Percentiles rank a stretch among this genome's conserved stretches.
Conservation (phyloP, 2,329 filamentous ascomycete genomes). For the Monilinia vaccinii-corymbosi region DNA sequence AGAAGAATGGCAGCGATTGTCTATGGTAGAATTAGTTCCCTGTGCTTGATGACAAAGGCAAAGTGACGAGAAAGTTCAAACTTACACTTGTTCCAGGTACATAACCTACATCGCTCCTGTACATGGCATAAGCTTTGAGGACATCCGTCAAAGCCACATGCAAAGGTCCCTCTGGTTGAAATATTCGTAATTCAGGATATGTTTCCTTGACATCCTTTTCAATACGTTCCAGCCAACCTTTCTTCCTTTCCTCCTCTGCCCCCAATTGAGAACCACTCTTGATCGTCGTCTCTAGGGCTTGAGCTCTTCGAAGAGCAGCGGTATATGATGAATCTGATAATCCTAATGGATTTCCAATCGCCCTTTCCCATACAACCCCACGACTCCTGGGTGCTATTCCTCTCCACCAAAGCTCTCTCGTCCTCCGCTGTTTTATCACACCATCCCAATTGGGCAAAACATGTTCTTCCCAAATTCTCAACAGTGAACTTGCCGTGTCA, state of each 20-base stretch:
- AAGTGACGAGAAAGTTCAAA: conserved; percentile 17
- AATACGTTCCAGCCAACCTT: conserved; percentile 55
- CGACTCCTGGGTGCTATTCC: conserved; percentile 64
- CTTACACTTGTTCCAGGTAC: conserved; percentile 65
- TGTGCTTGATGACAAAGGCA: not conserved
- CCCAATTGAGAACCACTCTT: conserved; percentile 26
- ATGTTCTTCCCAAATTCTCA: conserved; percentile 65
- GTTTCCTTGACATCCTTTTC: conserved; percentile 55
- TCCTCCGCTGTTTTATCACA: conserved; percentile 58
- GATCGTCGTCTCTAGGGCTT: conserved; percentile 43
- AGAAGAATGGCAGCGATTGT: conserved; percentile 65
- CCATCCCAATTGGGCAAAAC: conserved; percentile 68
- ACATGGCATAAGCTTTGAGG: conserved; percentile 71
- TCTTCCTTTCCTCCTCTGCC: conserved; percentile 44
- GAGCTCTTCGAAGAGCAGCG: conserved; percentile 60
- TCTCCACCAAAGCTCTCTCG: conserved; percentile 74
- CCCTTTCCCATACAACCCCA: conserved; percentile 28
- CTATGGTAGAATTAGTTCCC: conserved; percentile 31
- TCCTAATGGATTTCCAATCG: conserved; percentile 30
- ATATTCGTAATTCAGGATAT: conserved; percentile 66
- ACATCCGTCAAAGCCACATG: conserved; percentile 62
- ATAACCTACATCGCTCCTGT: conserved; percentile 73
- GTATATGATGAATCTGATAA: conserved; percentile 54
- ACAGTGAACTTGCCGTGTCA: conserved; percentile 43
- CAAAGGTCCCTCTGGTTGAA: conserved; percentile 44